Evolutionary conservation across 208 protist species (phyloP), one percentile per base, ranked within the genome.

Genomic region (Herpetomonas tarakana): DNA sequence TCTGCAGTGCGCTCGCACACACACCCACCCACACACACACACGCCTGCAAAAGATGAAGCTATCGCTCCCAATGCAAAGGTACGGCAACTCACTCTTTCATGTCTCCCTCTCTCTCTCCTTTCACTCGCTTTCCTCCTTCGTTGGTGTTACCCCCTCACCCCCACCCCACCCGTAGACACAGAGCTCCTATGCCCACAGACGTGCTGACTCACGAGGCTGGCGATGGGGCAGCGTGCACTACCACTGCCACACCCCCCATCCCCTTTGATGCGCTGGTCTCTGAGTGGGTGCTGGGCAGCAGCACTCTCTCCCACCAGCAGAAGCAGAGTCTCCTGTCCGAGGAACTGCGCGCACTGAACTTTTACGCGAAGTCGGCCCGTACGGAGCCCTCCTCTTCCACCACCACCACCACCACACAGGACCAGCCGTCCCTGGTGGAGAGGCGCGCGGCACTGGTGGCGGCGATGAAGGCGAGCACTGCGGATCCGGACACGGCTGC

Each of bases 221-320:
- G n/a, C n/a, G n/a, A n/a, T n/a, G n/a, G n/a, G n/a, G n/a, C n/a
- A n/a, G n/a, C n/a, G n/a, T n/a, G n/a, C n/a, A n/a, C n/a, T n/a
- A n/a, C n/a, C n/a, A n/a, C n/a, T n/a, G n/a, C n/a, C n/a, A n/a
- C n/a, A n/a, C n/a, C n/a, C n/a, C n/a, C n/a, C n/a, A n/a, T n/a
- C n/a, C n/a, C 45, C n/a, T 65, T 74, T 49, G 68, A 83, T 31
- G 58, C 74, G 39, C 53, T 79, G 51, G 61, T 84, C n/a, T 28
- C 75, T 21, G 50, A 72, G 35, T 84, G 78, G 72, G 44, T 79
- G 21, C 53, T 57, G 21, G 39, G 25, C 2, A 51, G 41, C 41
- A 41, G 58, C 41, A 58, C 63, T 0, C 25, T 84, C 39, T 19
- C 68, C 7, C 68, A 64, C 9, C 51, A 66, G 3, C 52, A 66